Base-by-base conservation (phyloP, 768 basidiomycete genomes). In the Stropharia rugosoannulata region DNA sequence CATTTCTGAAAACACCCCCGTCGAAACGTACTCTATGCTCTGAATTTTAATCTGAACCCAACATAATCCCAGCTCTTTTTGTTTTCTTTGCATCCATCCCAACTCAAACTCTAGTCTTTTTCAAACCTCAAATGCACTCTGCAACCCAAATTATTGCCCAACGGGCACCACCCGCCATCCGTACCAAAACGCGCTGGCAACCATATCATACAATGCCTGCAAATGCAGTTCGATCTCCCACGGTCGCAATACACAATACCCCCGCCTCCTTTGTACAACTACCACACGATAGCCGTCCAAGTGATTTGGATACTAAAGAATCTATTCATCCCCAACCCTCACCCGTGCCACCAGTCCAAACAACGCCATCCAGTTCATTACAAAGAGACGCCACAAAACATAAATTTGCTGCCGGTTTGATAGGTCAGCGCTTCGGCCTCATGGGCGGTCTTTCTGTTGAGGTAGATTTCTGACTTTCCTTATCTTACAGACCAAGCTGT, bases 141-240 rank as follows among this genome's bases (percentile, higher is more conserved):
- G 53, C 76, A n/a, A 62, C 71, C 2, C 76, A 81, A 52, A 70
- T 84, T 9, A 72, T 89, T 54, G 81, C 89, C 75, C 87, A 89
- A 68, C 75, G 89, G 77, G 87, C 86, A 38, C 83, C 85, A 42
- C 82, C 85, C 58, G 80, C 83, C 1, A 76, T 87, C 56, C 84
- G 89, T 62, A 74, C 85, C 48, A 75, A 87, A 68, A 75, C 85
- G 63, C 86, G 90, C 63, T 92, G 90, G 89, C 90, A 91, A 73
- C 90, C 90, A 62, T 93, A 91, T 70, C 72, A 75, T 60, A 67
- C 83, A 50, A 69, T 78, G 51, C 66, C 72, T 71, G 77, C 22
- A 70, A 69, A 48, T 67, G 51, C 62, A 54, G 68, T 77, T 56
- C 70, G 70, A 57, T 79, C 81, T 42, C 75, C 78, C 46, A 61